Evolutionary conservation across 495 filamentous ascomycete genomes (phyloP).

Genomic region (Arthonia radiata): DNA sequence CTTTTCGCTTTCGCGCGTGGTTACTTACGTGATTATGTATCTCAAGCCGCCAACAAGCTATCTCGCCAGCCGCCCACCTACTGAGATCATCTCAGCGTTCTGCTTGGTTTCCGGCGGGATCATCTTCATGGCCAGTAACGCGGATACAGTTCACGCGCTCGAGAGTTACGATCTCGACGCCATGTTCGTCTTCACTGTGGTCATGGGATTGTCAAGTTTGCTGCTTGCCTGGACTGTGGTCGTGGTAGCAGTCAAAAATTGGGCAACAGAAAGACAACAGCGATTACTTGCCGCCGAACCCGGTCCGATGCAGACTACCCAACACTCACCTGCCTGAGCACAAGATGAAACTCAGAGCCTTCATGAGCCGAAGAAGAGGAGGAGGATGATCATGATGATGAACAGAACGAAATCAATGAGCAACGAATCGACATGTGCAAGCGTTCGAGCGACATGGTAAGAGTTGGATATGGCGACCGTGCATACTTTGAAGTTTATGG

Average conservation of each 20-base stretch:
- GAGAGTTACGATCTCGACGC: constrained; percentile 47
- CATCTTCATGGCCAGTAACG: constrained; percentile 77
- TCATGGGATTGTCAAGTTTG: constrained; percentile 58
- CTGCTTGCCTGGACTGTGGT: constrained; percentile 68
- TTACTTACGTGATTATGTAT: constrained; percentile 63
- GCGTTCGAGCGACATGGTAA: too few relatives aligned
- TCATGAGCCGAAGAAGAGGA: too few relatives aligned
- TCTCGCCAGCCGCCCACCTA: constrained; percentile 73
- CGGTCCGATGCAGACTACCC: too few relatives aligned
- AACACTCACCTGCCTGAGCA: too few relatives aligned
- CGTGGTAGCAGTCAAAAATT: constrained; percentile 69
- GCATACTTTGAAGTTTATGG: too few relatives aligned
- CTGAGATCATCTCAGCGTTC: constrained; percentile 65
- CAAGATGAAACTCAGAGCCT: too few relatives aligned
- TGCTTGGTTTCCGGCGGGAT: constrained; percentile 70
- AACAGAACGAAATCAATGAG: too few relatives aligned
- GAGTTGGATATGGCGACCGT: too few relatives aligned
- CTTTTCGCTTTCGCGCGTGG: constrained; percentile 47
- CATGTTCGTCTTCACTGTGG: constrained; percentile 87
- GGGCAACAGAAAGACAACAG: too few relatives aligned
- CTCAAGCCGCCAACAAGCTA: constrained; percentile 62
- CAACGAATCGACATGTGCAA: too few relatives aligned
- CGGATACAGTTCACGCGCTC: constrained; percentile 52
- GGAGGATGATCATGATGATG: too few relatives aligned
- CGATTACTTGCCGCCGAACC: too few relatives aligned